Evolutionary conservation across 345 rosid genomes (phyloP), one percentile per base, ranked within the genome.

Genomic region (Punica granatum): DNA sequence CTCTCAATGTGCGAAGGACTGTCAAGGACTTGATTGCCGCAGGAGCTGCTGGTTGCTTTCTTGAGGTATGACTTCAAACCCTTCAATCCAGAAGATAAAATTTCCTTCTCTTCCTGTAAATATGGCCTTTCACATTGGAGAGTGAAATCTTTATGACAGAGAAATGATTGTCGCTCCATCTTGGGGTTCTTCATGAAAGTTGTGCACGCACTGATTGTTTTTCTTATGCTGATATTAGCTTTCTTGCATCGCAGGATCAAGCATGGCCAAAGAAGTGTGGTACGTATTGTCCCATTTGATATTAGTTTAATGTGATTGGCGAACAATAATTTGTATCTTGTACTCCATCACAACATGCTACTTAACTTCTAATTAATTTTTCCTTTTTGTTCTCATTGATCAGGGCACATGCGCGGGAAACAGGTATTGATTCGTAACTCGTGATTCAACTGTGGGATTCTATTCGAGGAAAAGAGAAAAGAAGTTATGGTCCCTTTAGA

Each of bases 201-300:
- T 26, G 37, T 67, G 18, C 64, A 39, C 64, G 35, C 42, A 11
- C 31, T 64, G 36, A 70, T 62, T 43, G 18, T 1, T 44, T 44
- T 44, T 44, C 51, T 44, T 15, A n/a, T 7, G 18, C 18, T 44
- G n/a, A 44, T 15, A 44, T 58, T 13, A 9, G 23, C 23, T 21
- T 68, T 65, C 2, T 37, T 76, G 74, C 64, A 4, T 71, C 35
- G 39, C 80, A 76, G 84, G 88, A 83, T 71, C 85, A 86, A 67
- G 85, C 86, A 44, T 86, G 88, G 83, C 86, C 90, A 32, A 80
- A 80, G 79, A 86, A 80, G 68, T 86, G 85, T 59, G 88, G 85
- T 81, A 72, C 73, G 81, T 32, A 26, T 26, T 44, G 51, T 15
- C n/a, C 51, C 21, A 44, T n/a, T n/a, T n/a, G n/a, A n/a, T n/a